phyloP scores from a whole-genome alignment of 2,329 filamentous ascomycete species.

The Diaporthe vaccinii region DNA sequence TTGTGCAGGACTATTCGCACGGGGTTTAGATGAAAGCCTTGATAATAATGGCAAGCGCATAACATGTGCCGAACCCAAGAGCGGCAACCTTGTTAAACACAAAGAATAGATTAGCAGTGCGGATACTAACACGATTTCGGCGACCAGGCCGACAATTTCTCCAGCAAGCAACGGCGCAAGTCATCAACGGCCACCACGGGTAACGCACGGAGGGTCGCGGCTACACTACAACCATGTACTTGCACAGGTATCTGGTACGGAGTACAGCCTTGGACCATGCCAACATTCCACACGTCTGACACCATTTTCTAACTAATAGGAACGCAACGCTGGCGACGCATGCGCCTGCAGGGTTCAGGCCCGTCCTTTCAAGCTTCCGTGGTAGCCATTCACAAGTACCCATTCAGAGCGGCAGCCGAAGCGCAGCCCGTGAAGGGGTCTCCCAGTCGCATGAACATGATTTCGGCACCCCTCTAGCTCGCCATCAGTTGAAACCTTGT shows the following conservation, averaged over 20 bases:
- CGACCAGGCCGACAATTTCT: slow-evolving; percentile 32
- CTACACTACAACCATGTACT: slow-evolving; percentile 26
- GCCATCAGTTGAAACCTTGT: slow-evolving; percentile 36
- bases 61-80: slow-evolving; percentile 26
- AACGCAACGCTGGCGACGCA: slow-evolving; percentile 23
- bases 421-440: slow-evolving; percentile 31
- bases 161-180: slow-evolving; percentile 30
- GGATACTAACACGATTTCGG: slow-evolving; percentile 24
- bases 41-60: slow-evolving; percentile 9
- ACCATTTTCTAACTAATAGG: slow-evolving; percentile 28
- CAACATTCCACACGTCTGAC: slow-evolving; percentile 30
- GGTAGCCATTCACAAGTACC: slow-evolving; percentile 21
- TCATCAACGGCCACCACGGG: slow-evolving; percentile 28
- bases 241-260: slow-evolving; percentile 17
- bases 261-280: slow-evolving; percentile 25
- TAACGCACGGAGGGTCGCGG: slow-evolving; percentile 29
- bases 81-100: slow-evolving; percentile 22
- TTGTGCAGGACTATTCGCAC: neutral
- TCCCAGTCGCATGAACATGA: slow-evolving; percentile 39
- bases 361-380: slow-evolving; percentile 18
- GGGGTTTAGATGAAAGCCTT: slow-evolving; percentile 1
- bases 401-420: slow-evolving; percentile 27
- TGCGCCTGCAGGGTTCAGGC: slow-evolving; percentile 20
- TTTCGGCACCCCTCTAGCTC: slow-evolving; percentile 37
- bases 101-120: slow-evolving; percentile 3